These are phyloP conservation scores for Rheum nobile DNA, from an alignment of 148 eudicot species.

Conservation along the genomic window DNA sequence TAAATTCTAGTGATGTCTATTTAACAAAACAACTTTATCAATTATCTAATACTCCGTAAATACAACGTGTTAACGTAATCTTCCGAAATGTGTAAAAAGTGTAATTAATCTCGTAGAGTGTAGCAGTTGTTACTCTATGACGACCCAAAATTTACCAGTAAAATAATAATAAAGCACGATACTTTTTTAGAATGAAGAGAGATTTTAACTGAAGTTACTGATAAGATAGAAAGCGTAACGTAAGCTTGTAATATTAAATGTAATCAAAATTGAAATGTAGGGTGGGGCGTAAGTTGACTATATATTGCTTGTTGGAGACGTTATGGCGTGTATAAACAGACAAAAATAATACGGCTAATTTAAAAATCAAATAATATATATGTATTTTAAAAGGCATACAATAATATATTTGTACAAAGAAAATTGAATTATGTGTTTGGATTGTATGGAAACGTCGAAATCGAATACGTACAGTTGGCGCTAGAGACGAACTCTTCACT, in stretches of 20 bases:
- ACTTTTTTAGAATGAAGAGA: no score
- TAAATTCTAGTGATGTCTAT: not conserved
- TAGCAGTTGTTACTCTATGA: no score
- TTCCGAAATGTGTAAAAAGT: not conserved
- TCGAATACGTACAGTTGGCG: not conserved
- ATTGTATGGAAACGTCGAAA: not conserved
- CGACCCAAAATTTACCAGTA: no score
- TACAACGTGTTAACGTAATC: not conserved
- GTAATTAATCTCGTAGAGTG: no score
- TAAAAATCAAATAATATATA: not conserved
- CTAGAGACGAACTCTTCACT: not conserved
- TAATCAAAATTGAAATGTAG: not conserved
- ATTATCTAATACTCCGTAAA: no score
- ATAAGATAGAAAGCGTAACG: not conserved
- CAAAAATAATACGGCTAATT: not conserved
- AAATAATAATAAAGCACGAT: no score
- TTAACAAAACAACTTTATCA: not conserved
- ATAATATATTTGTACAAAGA: not conserved
- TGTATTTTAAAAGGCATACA: not conserved
- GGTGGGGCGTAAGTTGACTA: not conserved
- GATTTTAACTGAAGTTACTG: not conserved
- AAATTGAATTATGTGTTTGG: not conserved
- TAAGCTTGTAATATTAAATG: not conserved
- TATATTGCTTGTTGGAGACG: not conserved
- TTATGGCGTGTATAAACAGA: not conserved